A percentile compares a stretch with the other conserved stretches of the same genome.
These are phyloP conservation scores for Alternaria tenuissima DNA, from an alignment of 2,329 filamentous ascomycete genomes.

Conservation along the genomic window DNA sequence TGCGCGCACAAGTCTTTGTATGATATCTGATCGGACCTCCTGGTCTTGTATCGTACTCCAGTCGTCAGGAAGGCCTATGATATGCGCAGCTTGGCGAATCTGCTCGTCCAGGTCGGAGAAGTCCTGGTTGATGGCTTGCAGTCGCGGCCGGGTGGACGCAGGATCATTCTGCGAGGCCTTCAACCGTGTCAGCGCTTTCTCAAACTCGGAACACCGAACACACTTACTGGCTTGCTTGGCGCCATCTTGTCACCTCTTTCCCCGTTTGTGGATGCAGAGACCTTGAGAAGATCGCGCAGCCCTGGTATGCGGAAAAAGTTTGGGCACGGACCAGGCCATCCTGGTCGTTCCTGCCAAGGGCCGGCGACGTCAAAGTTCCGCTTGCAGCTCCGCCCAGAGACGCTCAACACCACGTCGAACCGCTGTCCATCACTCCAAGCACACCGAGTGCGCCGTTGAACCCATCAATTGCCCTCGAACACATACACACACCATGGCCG, in stretches of 20 bases:
- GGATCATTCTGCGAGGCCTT: conserved; percentile 23
- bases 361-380: conserved; percentile 37
- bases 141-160: conserved; percentile 47
- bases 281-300: conserved; percentile 5
- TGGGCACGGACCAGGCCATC: conserved; percentile 24
- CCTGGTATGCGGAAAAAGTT: conserved; percentile 28
- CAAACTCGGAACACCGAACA: rapidly evolving
- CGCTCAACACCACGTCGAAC: conserved; percentile 36
- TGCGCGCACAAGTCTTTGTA: conserved; percentile 33
- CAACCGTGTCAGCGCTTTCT: not conserved
- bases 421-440: conserved; percentile 16
- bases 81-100: conserved; percentile 52
- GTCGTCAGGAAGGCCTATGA: conserved; percentile 48
- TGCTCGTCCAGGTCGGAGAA: conserved; percentile 49
- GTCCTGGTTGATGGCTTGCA: conserved; percentile 52
- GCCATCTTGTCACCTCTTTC: conserved; percentile 33
- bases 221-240: conserved; percentile 26
- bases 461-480: conserved; percentile 40
- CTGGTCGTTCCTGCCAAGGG: conserved; percentile 32
- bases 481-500: conserved; percentile 60
- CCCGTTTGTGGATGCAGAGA: conserved; percentile 13
- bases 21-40: conserved; percentile 13
- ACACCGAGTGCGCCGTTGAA: conserved; percentile 29
- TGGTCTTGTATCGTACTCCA: conserved; percentile 32
- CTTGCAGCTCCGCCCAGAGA: conserved; percentile 27